Evolutionary conservation across 2,329 filamentous ascomycete genomes (phyloP), one percentile per base, ranked within the genome.

Genomic region (Pseudopithomyces maydicus): DNA sequence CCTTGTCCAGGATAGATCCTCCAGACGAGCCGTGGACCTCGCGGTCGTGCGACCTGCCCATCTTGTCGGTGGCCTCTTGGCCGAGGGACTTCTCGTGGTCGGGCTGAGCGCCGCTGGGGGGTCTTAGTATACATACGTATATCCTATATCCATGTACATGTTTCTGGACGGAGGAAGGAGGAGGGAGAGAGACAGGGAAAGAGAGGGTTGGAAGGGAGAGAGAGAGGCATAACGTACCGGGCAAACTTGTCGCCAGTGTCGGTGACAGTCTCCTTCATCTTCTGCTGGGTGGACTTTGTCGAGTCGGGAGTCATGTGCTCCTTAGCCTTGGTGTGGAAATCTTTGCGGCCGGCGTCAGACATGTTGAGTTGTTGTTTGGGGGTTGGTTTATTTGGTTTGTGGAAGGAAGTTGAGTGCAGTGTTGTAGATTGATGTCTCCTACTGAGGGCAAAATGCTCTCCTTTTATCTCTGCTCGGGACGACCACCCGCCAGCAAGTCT

Each of bases 271-370:
- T 88, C 85, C 73, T 82, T 83, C 61, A 82, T 63, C 80, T 87
- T 85, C 62, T 86, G 77, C 68, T 80, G 76, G 66, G 84, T 85
- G 60, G 85, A 87, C 80, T 88, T 88, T 76, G 81, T 74, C 70
- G 80, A 80, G 74, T 88, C 81, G 57, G 86, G 85, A 66, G 80
- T 85, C 55, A 85, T 61, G 67, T 81, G 78, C 81, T 88, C 84
- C 70, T 78, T 75, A 60, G 80, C 76, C 82, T 86, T 82, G 77
- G 78, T 71, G 65, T 74, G 69, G 75, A 85, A 81, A 76, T 85
- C 84, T 78, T 88, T 88, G 83, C 85, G 85, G 70, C 80, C 81
- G 67, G 75, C 52, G 77, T 88, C 85, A 81, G 85, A 84, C 84
- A 86, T 87, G 73, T 66, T 84, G 75, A 67, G 8, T 29, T 29